Evolutionary conservation across 2,329 filamentous ascomycete species (phyloP).

Genomic region (Beauveria sp.): DNA sequence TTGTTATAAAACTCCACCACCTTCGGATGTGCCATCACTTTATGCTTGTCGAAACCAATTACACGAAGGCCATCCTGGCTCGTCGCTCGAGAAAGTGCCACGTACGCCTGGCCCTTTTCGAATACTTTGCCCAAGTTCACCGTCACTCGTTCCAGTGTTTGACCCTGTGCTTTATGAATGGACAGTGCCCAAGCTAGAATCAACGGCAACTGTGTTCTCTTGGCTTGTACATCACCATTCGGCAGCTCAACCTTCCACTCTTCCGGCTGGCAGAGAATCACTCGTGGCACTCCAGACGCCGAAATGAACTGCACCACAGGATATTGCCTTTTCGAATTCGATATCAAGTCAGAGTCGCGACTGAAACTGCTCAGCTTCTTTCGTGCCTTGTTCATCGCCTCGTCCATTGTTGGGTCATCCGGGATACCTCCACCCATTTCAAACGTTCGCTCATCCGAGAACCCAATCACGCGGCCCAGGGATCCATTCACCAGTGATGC

Average conservation of each 20-base stretch:
- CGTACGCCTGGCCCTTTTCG: slow-evolving; percentile 96
- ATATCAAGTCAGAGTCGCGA: slow-evolving; percentile 33
- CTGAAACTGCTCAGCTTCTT: slow-evolving; percentile 50
- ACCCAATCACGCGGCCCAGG: slow-evolving; percentile 65
- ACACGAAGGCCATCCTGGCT: slow-evolving; percentile 83
- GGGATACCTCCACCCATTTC: slow-evolving; percentile 32
- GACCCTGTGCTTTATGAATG: slow-evolving; percentile 96
- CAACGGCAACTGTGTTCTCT: slow-evolving; percentile 72
- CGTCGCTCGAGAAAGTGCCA: slow-evolving; percentile 88
- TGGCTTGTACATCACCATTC: slow-evolving; percentile 86
- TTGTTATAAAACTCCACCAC: slow-evolving; percentile 82
- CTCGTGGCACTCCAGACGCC: slow-evolving; percentile 56
- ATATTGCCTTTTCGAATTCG: slow-evolving; percentile 50
- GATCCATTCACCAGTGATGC: slow-evolving; percentile 91
- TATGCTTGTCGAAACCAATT: slow-evolving; percentile 75
- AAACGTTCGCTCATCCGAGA: slow-evolving; percentile 32
- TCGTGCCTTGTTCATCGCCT: slow-evolving; percentile 39
- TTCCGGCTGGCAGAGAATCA: slow-evolving; percentile 74
- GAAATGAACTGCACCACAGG: slow-evolving; percentile 80
- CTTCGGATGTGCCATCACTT: slow-evolving; percentile 88
- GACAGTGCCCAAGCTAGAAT: slow-evolving; percentile 96
- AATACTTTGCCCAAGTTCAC: slow-evolving; percentile 90
- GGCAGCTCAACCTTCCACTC: slow-evolving; percentile 97
- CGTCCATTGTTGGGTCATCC: slow-evolving; percentile 34
- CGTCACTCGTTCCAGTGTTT: slow-evolving; percentile 88